phyloP scores from a whole-genome alignment of 1,284 basidiomycete species.

The Rhodotorula glutinis region DNA sequence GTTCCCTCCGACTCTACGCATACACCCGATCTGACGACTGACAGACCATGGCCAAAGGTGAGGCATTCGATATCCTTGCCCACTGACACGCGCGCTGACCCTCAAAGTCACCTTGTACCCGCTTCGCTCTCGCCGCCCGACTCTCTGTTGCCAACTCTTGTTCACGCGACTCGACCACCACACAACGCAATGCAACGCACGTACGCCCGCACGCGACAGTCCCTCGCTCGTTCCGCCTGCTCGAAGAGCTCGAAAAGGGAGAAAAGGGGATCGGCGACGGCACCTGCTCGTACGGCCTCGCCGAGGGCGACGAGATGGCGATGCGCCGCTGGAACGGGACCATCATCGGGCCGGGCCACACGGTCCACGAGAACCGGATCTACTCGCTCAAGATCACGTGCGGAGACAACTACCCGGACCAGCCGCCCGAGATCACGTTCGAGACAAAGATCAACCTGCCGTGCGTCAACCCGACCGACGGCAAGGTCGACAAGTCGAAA shows the following conservation, averaged over 20 bases:
- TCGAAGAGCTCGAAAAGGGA: slow-evolving; percentile 98
- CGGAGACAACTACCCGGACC: slow-evolving; percentile 75
- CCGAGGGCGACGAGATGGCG: slow-evolving; percentile 81
- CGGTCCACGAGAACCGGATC: slow-evolving; percentile 96
- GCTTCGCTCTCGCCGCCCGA: too few species aligned
- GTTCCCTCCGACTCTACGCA: too few species aligned
- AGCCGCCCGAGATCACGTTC: slow-evolving; percentile 75
- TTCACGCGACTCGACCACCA: too few species aligned
- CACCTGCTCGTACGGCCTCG: slow-evolving; percentile 86
- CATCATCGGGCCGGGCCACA: slow-evolving; percentile 96
- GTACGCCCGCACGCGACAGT: slow-evolving; percentile 57
- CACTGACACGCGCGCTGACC: too few species aligned
- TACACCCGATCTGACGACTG: too few species aligned
- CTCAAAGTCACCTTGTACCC: too few species aligned
- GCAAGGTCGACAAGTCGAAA: slow-evolving; percentile 69
- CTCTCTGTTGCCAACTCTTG: too few species aligned
- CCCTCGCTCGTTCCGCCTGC: slow-evolving; percentile 90
- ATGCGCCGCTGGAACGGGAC: slow-evolving; percentile 99
- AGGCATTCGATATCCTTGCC: too few species aligned
- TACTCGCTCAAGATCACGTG: slow-evolving; percentile 92
- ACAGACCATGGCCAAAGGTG: too few species aligned
- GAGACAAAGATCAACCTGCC: slow-evolving; percentile 91
- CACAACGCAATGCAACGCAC: too few species aligned
- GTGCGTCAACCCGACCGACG: slow-evolving; percentile 73
- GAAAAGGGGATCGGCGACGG: slow-evolving; percentile 99